These are phyloP conservation scores for Phytophthora nicotianae DNA, from an alignment of 352 stramenopile species.

Conservation along the genomic window DNA sequence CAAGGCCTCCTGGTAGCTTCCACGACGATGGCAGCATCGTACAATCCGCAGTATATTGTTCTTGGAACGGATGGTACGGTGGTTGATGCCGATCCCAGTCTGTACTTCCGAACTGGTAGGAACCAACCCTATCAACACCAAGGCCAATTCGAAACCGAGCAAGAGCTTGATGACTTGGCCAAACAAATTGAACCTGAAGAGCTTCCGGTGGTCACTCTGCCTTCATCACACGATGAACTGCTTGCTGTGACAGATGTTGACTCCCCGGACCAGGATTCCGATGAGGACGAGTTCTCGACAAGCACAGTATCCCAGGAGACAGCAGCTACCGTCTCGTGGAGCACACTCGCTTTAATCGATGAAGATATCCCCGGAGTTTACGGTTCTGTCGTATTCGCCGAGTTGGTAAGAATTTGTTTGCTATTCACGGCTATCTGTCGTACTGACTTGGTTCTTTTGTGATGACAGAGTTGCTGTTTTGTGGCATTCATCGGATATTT, in stretches of 20 bases:
- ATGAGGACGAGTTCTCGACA: conserved; percentile 42
- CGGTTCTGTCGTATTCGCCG: conserved; percentile 49
- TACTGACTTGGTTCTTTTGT: conserved; percentile 1
- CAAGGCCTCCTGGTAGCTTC: conserved; percentile 17
- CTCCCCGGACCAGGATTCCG: conserved; percentile 4
- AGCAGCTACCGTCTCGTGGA: conserved; percentile 6
- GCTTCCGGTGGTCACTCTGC: conserved; percentile 7
- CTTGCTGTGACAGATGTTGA: conserved; percentile 1
- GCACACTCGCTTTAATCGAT: conserved; percentile 7
- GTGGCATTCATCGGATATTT: conserved; percentile 69
- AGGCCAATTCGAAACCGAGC: conserved; percentile 10
- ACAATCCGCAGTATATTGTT: conserved; percentile 42
- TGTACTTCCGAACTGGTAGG: conserved; percentile 34
- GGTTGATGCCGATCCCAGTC: conserved; percentile 35
- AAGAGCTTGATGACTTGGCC: conserved; percentile 1
- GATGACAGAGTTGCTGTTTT: conserved; percentile 57
- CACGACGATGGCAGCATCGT: conserved; percentile 8
- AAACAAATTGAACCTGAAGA: conserved; percentile 8
- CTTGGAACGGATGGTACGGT: conserved; percentile 41
- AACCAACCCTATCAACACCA: conserved; percentile 7
- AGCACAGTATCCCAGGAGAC: conserved; percentile 12
- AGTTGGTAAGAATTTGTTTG: conserved; percentile 32
- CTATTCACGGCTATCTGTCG: neutral
- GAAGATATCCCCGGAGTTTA: conserved; percentile 41
- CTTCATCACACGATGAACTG: conserved; percentile 11